Conservation (phyloP, 1,284 basidiomycete species). For the Rhodotorula sp. region DNA sequence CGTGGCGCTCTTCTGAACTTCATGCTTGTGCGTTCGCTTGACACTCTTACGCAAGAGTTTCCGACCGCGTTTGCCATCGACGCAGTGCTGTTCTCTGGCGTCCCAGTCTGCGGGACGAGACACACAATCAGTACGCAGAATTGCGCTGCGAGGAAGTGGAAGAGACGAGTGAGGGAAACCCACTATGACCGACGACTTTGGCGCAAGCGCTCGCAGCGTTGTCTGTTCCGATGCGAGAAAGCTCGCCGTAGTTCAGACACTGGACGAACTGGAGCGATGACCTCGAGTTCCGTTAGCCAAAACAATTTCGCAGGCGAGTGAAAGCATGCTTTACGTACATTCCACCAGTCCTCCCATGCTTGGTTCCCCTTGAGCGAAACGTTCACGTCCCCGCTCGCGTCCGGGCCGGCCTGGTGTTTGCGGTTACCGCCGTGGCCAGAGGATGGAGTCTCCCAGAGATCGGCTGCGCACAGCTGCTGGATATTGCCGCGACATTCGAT, state of each 20-base stretch:
- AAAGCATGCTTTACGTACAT: constrained; percentile 10
- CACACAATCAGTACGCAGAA: neutral
- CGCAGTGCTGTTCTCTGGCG: constrained; percentile 23
- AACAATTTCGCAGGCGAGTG: neutral
- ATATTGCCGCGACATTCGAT: constrained; percentile 44
- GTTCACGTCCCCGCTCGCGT: neutral
- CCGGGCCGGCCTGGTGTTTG: neutral
- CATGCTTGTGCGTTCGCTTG: constrained; percentile 11
- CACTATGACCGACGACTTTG: constrained; percentile 34
- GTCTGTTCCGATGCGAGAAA: constrained; percentile 36
- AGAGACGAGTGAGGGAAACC: constrained; percentile 3
- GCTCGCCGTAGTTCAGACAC: constrained; percentile 39
- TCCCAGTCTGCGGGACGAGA: constrained; percentile 13
- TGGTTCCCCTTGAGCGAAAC: constrained; percentile 5
- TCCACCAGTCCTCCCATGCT: constrained; percentile 33
- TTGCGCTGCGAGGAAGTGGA: no score
- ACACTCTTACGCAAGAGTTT: constrained; percentile 29
- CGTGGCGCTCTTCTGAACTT: constrained; percentile 40
- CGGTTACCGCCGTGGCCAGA: neutral
- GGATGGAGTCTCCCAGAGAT: constrained; percentile 13
- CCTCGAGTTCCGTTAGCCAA: neutral
- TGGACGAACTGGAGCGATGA: constrained; percentile 29
- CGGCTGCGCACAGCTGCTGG: constrained; percentile 43
- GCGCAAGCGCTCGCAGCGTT: constrained; percentile 39
- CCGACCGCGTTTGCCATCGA: constrained; percentile 21